Conservation (phyloP, 164 flowering plant species). For the Annona squamosa region DNA sequence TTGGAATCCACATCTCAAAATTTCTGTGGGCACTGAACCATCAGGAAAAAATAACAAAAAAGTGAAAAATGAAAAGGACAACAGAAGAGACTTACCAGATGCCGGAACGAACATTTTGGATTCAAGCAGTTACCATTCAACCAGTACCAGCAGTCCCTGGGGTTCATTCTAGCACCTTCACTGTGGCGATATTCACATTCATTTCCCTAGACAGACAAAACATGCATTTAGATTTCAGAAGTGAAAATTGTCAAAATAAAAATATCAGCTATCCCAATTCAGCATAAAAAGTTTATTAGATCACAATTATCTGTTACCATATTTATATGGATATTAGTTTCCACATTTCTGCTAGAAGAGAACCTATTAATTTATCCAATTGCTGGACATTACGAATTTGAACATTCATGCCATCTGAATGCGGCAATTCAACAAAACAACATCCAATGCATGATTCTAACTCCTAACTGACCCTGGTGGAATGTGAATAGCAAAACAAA, state of each 20-base stretch:
- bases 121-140: conserved; percentile 78
- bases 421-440: too few relatives aligned
- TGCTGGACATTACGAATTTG: too few relatives aligned
- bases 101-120: conserved; percentile 80
- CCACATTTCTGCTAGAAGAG: too few relatives aligned
- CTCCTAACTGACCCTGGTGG: too few relatives aligned
- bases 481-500: too few relatives aligned
- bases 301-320: too few relatives aligned
- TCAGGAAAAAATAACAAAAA: not conserved
- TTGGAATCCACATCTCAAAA: not conserved
- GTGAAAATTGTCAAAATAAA: not conserved
- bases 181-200: conserved; percentile 97
- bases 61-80: not conserved
- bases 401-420: too few relatives aligned
- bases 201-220: conserved; percentile 47
- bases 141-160: conserved; percentile 92
- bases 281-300: too few relatives aligned
- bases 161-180: conserved; percentile 81
- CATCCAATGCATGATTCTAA: too few relatives aligned
- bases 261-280: not conserved
- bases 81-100: conserved; percentile 54
- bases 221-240: not conserved
- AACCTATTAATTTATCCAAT: too few relatives aligned
- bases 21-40: not conserved
- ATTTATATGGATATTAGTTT: too few relatives aligned